Conservation (phyloP, 1,284 basidiomycete genomes). For the Xanthoconium separans region DNA sequence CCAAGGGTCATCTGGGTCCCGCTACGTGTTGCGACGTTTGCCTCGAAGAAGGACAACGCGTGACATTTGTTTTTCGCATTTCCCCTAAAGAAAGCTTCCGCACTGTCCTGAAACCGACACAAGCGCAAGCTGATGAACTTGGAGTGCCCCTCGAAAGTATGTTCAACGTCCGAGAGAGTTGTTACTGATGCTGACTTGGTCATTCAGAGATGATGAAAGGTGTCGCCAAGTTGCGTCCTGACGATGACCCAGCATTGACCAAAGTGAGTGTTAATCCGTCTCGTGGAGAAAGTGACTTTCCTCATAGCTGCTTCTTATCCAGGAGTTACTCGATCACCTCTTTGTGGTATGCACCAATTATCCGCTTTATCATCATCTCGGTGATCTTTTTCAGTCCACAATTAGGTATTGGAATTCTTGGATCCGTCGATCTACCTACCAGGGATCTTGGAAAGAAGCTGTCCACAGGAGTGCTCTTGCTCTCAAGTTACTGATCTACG, state of each 20-base stretch:
- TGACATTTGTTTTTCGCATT: constrained; percentile 81
- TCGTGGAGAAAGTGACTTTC: not conserved
- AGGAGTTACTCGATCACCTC: constrained; percentile 55
- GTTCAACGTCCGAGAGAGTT: not conserved
- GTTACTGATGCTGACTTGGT: constrained; percentile 7
- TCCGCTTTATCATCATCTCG: not conserved
- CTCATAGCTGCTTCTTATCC: not conserved
- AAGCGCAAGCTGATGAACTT: constrained; percentile 40
- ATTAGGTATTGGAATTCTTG: constrained; percentile 85
- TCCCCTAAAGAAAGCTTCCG: constrained; percentile 41
- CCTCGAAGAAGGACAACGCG: constrained; percentile 78
- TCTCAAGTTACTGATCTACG: constrained; percentile 80
- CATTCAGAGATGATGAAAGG: constrained; percentile 45
- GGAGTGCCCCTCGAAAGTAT: constrained; percentile 51
- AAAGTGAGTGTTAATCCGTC: constrained; percentile 38
- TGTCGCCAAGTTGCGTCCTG: constrained; percentile 48
- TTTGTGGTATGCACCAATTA: constrained; percentile 43
- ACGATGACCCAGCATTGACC: constrained; percentile 63
- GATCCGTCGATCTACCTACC: constrained; percentile 81
- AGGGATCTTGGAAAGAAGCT: constrained; percentile 91
- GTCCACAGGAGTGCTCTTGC: constrained; percentile 88
- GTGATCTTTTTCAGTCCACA: constrained; percentile 51
- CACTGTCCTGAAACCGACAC: constrained; percentile 29
- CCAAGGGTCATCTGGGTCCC: constrained; percentile 66
- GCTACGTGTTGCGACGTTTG: constrained; percentile 53